phyloP scores from a whole-genome alignment of 2,329 filamentous ascomycete species.

The Xylariales sp. region DNA sequence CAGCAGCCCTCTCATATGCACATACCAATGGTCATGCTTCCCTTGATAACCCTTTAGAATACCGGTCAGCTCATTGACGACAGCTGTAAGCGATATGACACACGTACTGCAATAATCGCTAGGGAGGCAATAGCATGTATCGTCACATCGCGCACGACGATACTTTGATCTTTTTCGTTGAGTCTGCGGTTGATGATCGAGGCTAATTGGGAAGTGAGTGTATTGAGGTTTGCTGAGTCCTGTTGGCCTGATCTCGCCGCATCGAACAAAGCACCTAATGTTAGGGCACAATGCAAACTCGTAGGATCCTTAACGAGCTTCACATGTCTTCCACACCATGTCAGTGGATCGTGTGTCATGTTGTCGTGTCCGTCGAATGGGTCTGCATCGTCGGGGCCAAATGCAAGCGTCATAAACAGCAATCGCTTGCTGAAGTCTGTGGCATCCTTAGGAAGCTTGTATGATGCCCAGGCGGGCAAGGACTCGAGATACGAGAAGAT shows the following conservation, averaged over 20 bases:
- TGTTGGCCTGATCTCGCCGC: slow-evolving; percentile 5
- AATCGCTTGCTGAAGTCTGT: slow-evolving; percentile 6
- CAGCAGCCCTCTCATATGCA: slow-evolving; percentile 31
- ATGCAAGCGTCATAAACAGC: slow-evolving; percentile 12
- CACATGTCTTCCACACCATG: no score
- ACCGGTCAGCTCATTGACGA: no score
- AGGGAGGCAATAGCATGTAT: slow-evolving; percentile 13
- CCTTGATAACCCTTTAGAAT: slow-evolving; percentile 29
- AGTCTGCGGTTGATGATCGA: slow-evolving; percentile 13
- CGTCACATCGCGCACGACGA: slow-evolving; percentile 7
- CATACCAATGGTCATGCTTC: slow-evolving; percentile 32
- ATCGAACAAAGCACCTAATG: slow-evolving; percentile 12
- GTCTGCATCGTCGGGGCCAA: slow-evolving; percentile 2
- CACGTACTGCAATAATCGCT: slow-evolving; percentile 13
- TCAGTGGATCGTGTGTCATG: slow-evolving; percentile 1
- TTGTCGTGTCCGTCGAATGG: neutral
- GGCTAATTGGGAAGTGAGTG: slow-evolving; percentile 10
- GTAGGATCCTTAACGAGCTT: slow-evolving; percentile 11
- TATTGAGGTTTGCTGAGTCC: slow-evolving; percentile 1
- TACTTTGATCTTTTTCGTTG: slow-evolving; percentile 9
- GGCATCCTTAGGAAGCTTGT: slow-evolving; percentile 4
- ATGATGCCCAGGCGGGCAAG: slow-evolving; percentile 13
- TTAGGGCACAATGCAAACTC: slow-evolving; percentile 12
- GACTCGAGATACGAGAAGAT: neutral
- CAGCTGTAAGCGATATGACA: no score